Evolutionary conservation across 139 green algal genomes (phyloP).

Genomic region (Coccomyxa sp.): DNA sequence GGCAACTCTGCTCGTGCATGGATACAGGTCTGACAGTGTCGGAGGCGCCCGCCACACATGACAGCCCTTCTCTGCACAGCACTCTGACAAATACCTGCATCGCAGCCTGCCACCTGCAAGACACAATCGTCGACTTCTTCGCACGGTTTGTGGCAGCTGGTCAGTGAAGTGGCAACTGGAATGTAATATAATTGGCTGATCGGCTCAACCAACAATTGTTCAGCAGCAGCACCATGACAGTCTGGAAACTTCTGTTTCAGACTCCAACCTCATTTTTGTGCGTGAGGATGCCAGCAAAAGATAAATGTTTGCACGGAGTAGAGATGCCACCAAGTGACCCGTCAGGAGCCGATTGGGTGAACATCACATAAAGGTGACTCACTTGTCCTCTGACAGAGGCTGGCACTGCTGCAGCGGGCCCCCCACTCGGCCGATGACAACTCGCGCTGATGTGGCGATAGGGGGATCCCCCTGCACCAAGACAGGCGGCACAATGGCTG

Average conservation of each 20-base stretch:
- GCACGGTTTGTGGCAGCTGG: too few species aligned
- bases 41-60: neutral
- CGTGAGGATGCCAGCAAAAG: neutral
- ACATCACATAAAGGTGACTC: neutral
- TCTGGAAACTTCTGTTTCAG: too few species aligned
- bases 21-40: neutral
- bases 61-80: conserved; percentile 1
- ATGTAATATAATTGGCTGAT: neutral
- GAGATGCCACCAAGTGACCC: neutral
- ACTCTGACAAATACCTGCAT: conserved; percentile 3
- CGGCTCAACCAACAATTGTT: neutral
- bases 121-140: too few species aligned
- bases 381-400: neutral
- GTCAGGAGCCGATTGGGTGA: neutral
- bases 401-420: conserved; percentile 4
- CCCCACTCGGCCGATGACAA: too few species aligned
- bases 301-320: neutral
- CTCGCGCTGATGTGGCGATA: neutral
- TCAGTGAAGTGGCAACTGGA: neutral
- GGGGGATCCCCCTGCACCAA: neutral
- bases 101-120: conserved; percentile 6
- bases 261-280: neutral
- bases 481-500: neutral
- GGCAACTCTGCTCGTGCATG: neutral
- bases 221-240: neutral